Percentiles rank a stretch among this genome's conserved stretches.
Conservation (phyloP, 2,329 filamentous ascomycete species). For the Ascochyta pisi region DNA sequence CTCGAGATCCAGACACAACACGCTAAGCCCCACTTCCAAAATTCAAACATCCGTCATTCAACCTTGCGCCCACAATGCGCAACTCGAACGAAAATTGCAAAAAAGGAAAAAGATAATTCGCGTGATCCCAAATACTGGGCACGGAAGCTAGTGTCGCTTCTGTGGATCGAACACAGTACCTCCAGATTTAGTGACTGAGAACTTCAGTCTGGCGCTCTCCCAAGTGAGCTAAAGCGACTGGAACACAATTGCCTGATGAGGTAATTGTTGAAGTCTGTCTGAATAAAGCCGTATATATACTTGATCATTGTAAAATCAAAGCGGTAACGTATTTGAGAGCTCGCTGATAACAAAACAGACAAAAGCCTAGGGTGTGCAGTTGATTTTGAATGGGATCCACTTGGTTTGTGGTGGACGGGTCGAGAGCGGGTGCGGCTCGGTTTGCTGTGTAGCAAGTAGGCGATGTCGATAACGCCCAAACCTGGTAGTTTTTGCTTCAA, state of each 20-base stretch:
- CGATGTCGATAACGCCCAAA: no score
- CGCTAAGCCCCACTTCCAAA: no score
- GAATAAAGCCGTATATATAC: not conserved
- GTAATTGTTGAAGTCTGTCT: slow-evolving; percentile 16
- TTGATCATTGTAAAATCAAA: not conserved
- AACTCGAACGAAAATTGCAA: not conserved
- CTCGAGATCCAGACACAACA: no score
- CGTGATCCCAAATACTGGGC: slow-evolving; percentile 9
- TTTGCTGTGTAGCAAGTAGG: no score
- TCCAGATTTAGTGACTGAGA: slow-evolving; percentile 22
- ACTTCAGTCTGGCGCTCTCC: slow-evolving; percentile 24
- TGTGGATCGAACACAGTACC: slow-evolving; percentile 23
- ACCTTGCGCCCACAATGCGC: not conserved
- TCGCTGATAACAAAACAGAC: not conserved
- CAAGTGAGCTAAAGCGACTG: slow-evolving; percentile 23
- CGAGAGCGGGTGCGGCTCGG: no score
- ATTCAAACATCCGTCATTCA: not conserved
- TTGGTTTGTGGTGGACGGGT: not conserved
- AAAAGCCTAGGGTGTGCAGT: not conserved
- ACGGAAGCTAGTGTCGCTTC: slow-evolving; percentile 22
- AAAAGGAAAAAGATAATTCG: slow-evolving; percentile 13
- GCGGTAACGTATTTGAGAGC: no score
- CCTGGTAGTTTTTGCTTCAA: no score
- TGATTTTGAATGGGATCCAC: not conserved
- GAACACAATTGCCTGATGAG: slow-evolving; percentile 16